Evolutionary conservation across 2,329 filamentous ascomycete species (phyloP).

Genomic region (Scleromitrula shiraiana): DNA sequence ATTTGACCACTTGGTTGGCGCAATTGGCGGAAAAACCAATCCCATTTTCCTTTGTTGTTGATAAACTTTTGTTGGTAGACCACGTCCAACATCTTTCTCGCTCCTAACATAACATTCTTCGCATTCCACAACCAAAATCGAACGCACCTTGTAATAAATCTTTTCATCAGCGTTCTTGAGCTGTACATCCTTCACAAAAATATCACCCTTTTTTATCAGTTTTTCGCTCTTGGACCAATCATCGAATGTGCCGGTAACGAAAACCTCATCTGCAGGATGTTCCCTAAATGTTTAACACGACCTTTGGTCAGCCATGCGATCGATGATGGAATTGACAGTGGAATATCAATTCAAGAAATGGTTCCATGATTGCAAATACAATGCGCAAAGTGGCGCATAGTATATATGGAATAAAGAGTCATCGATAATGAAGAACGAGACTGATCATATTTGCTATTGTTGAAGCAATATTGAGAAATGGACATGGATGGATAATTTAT

Average conservation of each 20-base stretch:
- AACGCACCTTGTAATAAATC: constrained; percentile 86
- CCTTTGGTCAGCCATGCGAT: neutral
- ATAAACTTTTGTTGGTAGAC: neutral
- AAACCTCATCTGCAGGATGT: constrained; percentile 74
- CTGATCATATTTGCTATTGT: neutral
- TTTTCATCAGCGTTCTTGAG: constrained; percentile 60
- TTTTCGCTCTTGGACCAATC: constrained; percentile 83
- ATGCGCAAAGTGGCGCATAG: neutral
- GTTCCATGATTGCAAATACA: no score
- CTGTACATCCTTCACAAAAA: constrained; percentile 74
- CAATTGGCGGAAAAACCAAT: neutral
- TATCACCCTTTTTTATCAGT: constrained; percentile 65
- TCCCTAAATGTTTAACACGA: constrained; percentile 60
- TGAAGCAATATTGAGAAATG: neutral
- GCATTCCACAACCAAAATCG: neutral
- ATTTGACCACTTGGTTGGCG: constrained; percentile 1
- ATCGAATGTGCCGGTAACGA: constrained; percentile 93
- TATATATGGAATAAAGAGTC: constrained; percentile 17
- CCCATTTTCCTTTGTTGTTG: neutral
- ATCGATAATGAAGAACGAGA: neutral
- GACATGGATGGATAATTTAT: neutral
- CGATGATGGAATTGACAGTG: neutral
- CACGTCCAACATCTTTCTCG: neutral
- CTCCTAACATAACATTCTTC: neutral
- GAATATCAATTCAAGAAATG: neutral